These are phyloP conservation scores for Gonapodya prolifera DNA, from an alignment of 192 early-diverging fungal species.

Conservation along the genomic window DNA sequence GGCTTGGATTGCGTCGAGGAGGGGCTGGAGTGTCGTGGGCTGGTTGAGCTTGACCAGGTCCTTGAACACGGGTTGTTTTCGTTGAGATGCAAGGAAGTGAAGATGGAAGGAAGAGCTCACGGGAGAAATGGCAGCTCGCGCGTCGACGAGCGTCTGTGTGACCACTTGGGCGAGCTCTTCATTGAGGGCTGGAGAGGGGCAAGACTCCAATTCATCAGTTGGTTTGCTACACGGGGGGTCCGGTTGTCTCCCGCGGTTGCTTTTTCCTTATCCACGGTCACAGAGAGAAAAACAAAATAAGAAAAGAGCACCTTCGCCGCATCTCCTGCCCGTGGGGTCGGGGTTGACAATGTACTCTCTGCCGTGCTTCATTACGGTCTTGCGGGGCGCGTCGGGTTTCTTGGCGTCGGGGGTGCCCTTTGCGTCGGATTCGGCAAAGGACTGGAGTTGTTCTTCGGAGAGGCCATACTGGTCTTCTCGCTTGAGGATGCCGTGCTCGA, in stretches of 20 bases:
- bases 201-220: neutral
- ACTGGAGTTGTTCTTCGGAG: constrained; percentile 39
- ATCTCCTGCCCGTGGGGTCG: constrained; percentile 41
- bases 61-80: constrained; percentile 9
- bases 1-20: constrained; percentile 24
- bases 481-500: constrained; percentile 32
- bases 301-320: constrained; percentile 27
- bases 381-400: constrained; percentile 9
- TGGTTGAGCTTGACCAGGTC: constrained; percentile 25
- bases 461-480: constrained; percentile 41
- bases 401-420: constrained; percentile 5
- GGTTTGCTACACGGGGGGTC: no score
- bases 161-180: constrained; percentile 24
- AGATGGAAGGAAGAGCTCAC: constrained; percentile 4
- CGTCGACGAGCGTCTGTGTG: constrained; percentile 24
- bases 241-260: no score
- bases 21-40: constrained; percentile 11
- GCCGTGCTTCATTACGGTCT: constrained; percentile 20
- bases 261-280: no score
- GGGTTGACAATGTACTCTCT: constrained; percentile 24
- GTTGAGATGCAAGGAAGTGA: neutral
- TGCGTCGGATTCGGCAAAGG: constrained; percentile 10
- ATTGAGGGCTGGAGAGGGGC: constrained; percentile 16
- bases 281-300: neutral
- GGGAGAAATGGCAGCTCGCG: constrained; percentile 14